Evolutionary conservation across 129 eudicot genomes (phyloP).

Genomic region (sunflower (Helianthus annuus)): DNA sequence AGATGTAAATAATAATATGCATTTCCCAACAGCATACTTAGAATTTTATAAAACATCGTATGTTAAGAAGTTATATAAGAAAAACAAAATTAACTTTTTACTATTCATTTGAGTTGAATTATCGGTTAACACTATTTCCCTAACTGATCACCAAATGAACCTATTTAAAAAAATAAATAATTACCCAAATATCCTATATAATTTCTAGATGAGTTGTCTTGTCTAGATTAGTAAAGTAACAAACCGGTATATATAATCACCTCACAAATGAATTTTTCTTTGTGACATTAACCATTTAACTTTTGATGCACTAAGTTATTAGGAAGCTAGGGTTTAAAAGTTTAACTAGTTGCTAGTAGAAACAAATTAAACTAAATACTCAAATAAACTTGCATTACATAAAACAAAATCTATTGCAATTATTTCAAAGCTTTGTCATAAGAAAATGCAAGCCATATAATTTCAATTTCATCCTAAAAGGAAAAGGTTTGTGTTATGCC

Average conservation of each 20-base stretch:
- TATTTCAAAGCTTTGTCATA: neutral
- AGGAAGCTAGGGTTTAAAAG: too few relatives aligned
- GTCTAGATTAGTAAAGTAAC: neutral
- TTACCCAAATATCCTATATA: neutral
- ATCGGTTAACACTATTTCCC: too few relatives aligned
- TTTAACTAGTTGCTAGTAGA: too few relatives aligned
- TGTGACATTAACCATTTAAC: too few relatives aligned
- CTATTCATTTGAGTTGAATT: too few relatives aligned
- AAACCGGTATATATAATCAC: neutral
- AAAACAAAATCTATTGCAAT: neutral
- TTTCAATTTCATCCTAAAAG: neutral
- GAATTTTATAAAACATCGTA: too few relatives aligned
- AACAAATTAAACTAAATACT: neutral
- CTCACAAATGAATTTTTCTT: too few relatives aligned
- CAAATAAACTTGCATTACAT: neutral
- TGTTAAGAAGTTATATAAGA: too few relatives aligned
- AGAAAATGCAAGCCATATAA: neutral
- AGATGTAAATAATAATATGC: too few relatives aligned
- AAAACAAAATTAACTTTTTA: too few relatives aligned
- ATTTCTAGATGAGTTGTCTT: neutral
- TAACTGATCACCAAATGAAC: neutral
- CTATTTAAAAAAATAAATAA: neutral
- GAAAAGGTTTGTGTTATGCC: neutral
- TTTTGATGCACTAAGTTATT: too few relatives aligned
- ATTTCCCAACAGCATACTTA: too few relatives aligned